phyloP scores from a whole-genome alignment of 2,329 filamentous ascomycete species.

The Scortechinia acanthostroma region DNA sequence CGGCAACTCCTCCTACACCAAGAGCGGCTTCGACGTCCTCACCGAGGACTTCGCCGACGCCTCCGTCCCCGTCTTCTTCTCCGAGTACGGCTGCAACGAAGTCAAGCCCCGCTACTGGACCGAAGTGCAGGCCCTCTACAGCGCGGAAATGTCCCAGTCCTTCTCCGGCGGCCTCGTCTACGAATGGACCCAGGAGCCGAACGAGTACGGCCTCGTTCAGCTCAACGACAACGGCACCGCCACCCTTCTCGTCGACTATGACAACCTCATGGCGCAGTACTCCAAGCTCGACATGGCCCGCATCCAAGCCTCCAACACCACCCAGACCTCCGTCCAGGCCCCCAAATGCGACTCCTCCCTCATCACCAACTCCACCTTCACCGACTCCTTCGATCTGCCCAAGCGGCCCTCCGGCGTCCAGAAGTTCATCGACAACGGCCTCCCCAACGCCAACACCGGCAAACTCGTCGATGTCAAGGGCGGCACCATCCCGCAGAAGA shows the following conservation, averaged over 20 bases:
- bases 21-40: constrained; percentile 39
- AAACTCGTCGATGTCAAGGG: constrained; percentile 43
- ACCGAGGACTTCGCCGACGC: constrained; percentile 39
- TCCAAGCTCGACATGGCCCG: constrained; percentile 47
- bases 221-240: constrained; percentile 34
- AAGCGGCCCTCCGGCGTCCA: constrained; percentile 43
- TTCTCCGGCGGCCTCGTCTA: constrained; percentile 50
- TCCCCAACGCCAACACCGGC: constrained; percentile 36
- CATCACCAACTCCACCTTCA: constrained; percentile 44
- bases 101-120: constrained; percentile 41
- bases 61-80: constrained; percentile 49
- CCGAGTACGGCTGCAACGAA: constrained; percentile 46
- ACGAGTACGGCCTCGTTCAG: constrained; percentile 29
- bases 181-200: constrained; percentile 43
- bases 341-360: constrained; percentile 41
- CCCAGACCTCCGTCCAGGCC: constrained; percentile 38
- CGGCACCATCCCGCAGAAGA: constrained; percentile 39
- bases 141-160: constrained; percentile 38
- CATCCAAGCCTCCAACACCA: constrained; percentile 40
- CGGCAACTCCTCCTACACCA: constrained; percentile 36
- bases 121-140: constrained; percentile 45
- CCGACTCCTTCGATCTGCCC: constrained; percentile 51
- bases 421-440: constrained; percentile 51
- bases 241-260: constrained; percentile 36
- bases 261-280: constrained; percentile 53